Percentiles rank a stretch among this genome's conserved stretches.
phyloP scores from a whole-genome alignment of 2,329 filamentous ascomycete species.

The Magnaporthales sp. region DNA sequence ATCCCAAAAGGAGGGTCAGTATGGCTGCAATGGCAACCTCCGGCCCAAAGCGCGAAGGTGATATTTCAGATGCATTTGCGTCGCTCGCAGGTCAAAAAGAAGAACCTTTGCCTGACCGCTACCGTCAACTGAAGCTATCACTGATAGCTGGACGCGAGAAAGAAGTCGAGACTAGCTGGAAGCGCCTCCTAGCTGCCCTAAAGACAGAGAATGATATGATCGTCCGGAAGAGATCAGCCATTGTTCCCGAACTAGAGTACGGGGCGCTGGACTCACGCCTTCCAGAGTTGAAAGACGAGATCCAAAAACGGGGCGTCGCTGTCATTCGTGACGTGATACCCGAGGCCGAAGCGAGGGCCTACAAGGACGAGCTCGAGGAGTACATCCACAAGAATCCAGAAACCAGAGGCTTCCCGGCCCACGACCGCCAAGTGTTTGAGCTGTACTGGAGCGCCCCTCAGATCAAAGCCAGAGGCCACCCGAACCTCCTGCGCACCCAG shows the following conservation, averaged over 20 bases:
- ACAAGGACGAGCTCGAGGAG: conserved; percentile 55
- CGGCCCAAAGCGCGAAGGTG: conserved; percentile 43
- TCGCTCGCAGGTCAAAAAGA: conserved; percentile 42
- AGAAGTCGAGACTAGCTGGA: conserved; percentile 26
- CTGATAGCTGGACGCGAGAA: conserved; percentile 41
- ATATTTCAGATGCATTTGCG: conserved; percentile 54
- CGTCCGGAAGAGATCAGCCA: conserved; percentile 30
- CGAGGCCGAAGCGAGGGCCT: conserved; percentile 50
- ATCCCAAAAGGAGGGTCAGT: not conserved
- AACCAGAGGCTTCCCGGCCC: conserved; percentile 54
- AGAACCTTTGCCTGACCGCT: conserved; percentile 43
- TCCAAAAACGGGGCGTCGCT: conserved; percentile 63
- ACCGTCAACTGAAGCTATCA: conserved; percentile 44
- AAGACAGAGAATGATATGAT: conserved; percentile 28
- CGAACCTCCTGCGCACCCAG: conserved; percentile 53
- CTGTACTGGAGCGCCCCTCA: conserved; percentile 68
- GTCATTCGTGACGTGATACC: conserved; percentile 60
- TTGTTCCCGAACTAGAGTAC: conserved; percentile 46
- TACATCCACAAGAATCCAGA: conserved; percentile 57
- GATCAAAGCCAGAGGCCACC: conserved; percentile 57
- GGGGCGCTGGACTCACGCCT: conserved; percentile 30
- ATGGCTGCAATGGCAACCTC: conserved; percentile 11
- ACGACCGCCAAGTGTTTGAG: conserved; percentile 64
- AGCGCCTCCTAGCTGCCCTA: conserved; percentile 14
- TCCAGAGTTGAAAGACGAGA: conserved; percentile 31